Evolutionary conservation across 2,329 filamentous ascomycete species (phyloP).

Genomic region (Botrytis fabae): DNA sequence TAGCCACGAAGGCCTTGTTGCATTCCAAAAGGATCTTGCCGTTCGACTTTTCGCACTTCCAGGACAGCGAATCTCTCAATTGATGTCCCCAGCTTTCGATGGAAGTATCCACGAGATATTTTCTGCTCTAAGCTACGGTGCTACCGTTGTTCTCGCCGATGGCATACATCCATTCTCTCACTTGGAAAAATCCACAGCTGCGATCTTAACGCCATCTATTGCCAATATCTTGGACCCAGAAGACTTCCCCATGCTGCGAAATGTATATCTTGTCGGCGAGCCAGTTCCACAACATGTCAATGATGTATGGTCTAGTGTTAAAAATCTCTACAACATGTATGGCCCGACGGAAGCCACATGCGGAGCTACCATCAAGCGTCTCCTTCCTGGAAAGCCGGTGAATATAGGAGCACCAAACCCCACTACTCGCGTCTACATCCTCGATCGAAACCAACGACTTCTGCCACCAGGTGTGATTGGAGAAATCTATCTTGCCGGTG

Average conservation of each 20-base stretch:
- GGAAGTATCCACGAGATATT: conserved; percentile 44
- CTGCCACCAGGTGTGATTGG: conserved; percentile 43
- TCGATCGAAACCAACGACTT: conserved; percentile 42
- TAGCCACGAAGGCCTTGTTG: conserved; percentile 42
- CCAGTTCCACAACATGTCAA: conserved; percentile 40
- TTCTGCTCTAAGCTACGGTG: conserved; percentile 20
- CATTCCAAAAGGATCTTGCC: conserved; percentile 41
- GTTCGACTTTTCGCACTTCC: conserved; percentile 42
- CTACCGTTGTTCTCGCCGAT: not conserved
- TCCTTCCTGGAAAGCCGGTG: conserved; percentile 37
- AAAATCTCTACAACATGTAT: conserved; percentile 46
- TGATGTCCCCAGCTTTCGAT: conserved; percentile 48
- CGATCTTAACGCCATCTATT: conserved; percentile 23
- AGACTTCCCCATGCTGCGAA: conserved; percentile 15
- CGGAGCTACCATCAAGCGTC: conserved; percentile 42
- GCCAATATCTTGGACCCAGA: conserved; percentile 14
- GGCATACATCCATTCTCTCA: conserved; percentile 17
- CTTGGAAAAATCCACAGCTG: conserved; percentile 16
- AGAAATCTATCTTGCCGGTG: conserved; percentile 47
- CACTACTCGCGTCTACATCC: conserved; percentile 45
- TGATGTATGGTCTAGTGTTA: conserved; percentile 41
- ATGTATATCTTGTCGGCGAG: conserved; percentile 45
- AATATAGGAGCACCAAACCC: conserved; percentile 44
- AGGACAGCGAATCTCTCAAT: conserved; percentile 43
- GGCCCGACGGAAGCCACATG: conserved; percentile 46